Percentiles rank a stretch among this genome's conserved stretches.
phyloP scores from a whole-genome alignment of 345 rosid genomes.

The Garcia nutans region DNA sequence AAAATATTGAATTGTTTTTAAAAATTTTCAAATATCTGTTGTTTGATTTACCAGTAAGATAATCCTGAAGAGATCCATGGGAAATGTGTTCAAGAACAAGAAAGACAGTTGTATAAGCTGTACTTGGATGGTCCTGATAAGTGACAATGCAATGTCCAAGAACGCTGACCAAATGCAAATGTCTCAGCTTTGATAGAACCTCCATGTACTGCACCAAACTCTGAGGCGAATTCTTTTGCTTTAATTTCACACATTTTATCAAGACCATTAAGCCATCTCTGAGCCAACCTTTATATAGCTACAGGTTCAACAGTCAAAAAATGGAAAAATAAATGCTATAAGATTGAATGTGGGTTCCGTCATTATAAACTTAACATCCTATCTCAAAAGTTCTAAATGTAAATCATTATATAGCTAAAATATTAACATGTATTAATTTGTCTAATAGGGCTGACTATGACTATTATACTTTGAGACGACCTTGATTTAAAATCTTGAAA shows the following conservation, averaged over 20 bases:
- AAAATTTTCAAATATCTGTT: neutral
- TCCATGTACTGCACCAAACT: slow-evolving; percentile 70
- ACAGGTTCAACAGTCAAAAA: slow-evolving; percentile 10
- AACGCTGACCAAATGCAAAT: slow-evolving; percentile 75
- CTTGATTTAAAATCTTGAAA: too few species aligned
- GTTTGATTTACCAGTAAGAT: slow-evolving; percentile 55
- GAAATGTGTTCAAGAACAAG: slow-evolving; percentile 69
- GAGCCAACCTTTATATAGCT: slow-evolving; percentile 75
- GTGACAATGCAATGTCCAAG: slow-evolving; percentile 80
- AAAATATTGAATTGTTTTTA: neutral
- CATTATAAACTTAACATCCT: neutral
- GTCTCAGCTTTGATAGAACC: slow-evolving; percentile 77
- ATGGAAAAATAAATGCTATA: neutral
- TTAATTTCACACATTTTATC: slow-evolving; percentile 66
- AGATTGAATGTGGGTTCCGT: neutral
- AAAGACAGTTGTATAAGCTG: slow-evolving; percentile 48
- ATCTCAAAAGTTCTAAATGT: neutral
- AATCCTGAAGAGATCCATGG: slow-evolving; percentile 61
- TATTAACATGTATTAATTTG: too few species aligned
- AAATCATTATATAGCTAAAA: too few species aligned
- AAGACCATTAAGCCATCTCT: slow-evolving; percentile 62
- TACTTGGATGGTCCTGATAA: slow-evolving; percentile 65
- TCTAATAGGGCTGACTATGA: too few species aligned
- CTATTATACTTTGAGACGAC: too few species aligned
- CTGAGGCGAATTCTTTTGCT: slow-evolving; percentile 65